A percentile compares a stretch with the other conserved stretches of the same genome.
phyloP scores from a whole-genome alignment of 805 yeast species.

The Candida hungchunana region DNA sequence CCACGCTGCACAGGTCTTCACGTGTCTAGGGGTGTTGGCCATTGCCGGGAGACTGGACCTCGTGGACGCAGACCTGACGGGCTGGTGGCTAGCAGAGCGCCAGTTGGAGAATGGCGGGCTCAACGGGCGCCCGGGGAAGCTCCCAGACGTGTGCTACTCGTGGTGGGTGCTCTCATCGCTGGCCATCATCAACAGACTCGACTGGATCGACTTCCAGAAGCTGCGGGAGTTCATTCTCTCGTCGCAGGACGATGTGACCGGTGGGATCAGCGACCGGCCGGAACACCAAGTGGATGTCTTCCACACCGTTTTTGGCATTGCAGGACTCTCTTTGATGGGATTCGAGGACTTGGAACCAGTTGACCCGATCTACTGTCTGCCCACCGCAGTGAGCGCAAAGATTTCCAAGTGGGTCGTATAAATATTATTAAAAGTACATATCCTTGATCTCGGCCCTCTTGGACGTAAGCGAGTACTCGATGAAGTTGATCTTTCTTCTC shows the following conservation, averaged over 20 bases:
- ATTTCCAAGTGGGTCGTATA: slow-evolving; percentile 35
- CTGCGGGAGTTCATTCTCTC: slow-evolving; percentile 62
- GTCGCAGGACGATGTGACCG: slow-evolving; percentile 73
- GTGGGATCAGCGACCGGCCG: slow-evolving; percentile 92
- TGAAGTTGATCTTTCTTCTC: slow-evolving; percentile 52
- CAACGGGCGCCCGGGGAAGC: slow-evolving; percentile 93
- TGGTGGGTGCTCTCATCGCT: slow-evolving; percentile 94
- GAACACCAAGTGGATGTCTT: slow-evolving; percentile 90
- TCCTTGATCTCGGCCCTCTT: slow-evolving; percentile 49
- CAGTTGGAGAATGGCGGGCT: slow-evolving; percentile 85
- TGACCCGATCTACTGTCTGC: slow-evolving; percentile 88
- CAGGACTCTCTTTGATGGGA: slow-evolving; percentile 80
- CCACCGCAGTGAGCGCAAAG: slow-evolving; percentile 35
- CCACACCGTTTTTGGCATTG: slow-evolving; percentile 86
- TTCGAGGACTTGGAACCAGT: slow-evolving; percentile 54
- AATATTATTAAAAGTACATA: slow-evolving; percentile 32
- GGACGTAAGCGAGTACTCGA: slow-evolving; percentile 66
- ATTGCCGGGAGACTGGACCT: slow-evolving; percentile 55
- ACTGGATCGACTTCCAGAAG: slow-evolving; percentile 72
- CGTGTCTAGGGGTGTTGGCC: slow-evolving; percentile 78
- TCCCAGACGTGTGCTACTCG: slow-evolving; percentile 96
- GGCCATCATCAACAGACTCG: slow-evolving; percentile 56
- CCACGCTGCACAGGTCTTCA: slow-evolving; percentile 89
- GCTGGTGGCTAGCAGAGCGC: slow-evolving; percentile 89
- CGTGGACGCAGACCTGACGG: slow-evolving; percentile 43